These are phyloP conservation scores for Actinomortierella wolfii DNA, from an alignment of 371 early-diverging fungal genomes.

Conservation along the genomic window DNA sequence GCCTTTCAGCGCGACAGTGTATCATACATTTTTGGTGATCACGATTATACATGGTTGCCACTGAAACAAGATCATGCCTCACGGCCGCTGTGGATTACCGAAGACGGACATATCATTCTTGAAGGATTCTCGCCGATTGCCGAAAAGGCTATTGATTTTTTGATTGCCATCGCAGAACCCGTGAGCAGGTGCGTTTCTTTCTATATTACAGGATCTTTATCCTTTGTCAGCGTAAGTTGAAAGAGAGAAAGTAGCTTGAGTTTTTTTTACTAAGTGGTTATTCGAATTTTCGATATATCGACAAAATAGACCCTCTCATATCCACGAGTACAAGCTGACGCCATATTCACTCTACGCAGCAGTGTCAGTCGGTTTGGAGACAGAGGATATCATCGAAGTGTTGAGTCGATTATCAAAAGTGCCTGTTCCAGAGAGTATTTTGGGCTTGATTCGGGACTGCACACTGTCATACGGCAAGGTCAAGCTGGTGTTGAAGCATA, in stretches of 20 bases:
- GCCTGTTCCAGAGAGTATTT: slow-evolving; percentile 86
- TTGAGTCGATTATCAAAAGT: slow-evolving; percentile 92
- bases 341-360: slow-evolving; percentile 99
- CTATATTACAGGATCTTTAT: slow-evolving; percentile 1
- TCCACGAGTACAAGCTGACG: slow-evolving; percentile 99
- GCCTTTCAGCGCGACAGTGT: slow-evolving; percentile 53
- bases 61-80: slow-evolving; percentile 89
- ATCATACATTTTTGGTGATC: slow-evolving; percentile 68
- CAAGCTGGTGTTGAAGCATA: slow-evolving; percentile 95
- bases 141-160: slow-evolving; percentile 96
- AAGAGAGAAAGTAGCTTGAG: no score
- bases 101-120: slow-evolving; percentile 92
- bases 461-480: slow-evolving; percentile 98
- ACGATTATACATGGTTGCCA: slow-evolving; percentile 76
- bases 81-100: slow-evolving; percentile 96
- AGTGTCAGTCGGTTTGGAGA: slow-evolving; percentile 97
- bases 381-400: slow-evolving; percentile 95
- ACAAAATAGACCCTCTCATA: slow-evolving; percentile 91
- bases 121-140: slow-evolving; percentile 97
- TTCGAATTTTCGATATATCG: no score
- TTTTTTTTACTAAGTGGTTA: no score
- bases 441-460: slow-evolving; percentile 87
- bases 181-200: slow-evolving; percentile 73
- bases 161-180: slow-evolving; percentile 99
- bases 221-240: no score